Evolutionary conservation across 1,284 basidiomycete species (phyloP), one percentile per base, ranked within the genome.

Genomic region (Apiotrichum gracile): DNA sequence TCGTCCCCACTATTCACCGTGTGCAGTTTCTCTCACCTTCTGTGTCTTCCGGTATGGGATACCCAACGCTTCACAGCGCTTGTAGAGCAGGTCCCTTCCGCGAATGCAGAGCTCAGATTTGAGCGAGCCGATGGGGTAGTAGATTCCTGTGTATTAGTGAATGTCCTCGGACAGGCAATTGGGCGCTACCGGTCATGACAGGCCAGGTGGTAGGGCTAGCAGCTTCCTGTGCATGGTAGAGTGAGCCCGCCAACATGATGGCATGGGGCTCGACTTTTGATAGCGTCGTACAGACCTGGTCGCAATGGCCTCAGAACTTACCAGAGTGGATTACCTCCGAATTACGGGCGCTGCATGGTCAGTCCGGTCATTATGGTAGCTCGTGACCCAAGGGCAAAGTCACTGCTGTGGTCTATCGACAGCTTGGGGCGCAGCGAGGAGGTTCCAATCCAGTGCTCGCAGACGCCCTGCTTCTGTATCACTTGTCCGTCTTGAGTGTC

Each of bases 281-380:
- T n/a, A n/a, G n/a, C n/a, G n/a, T n/a, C n/a, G n/a, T n/a, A n/a
- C n/a, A n/a, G n/a, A n/a, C n/a, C n/a, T n/a, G n/a, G n/a, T n/a
- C n/a, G n/a, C n/a, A n/a, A n/a, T n/a, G n/a, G n/a, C 16, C 26
- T 6, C 5, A 8, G 17, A 2, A 48, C 68, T 51, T 65, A 83
- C 88, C 89, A 57, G 90, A 89, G 75, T 97, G 93, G 40, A 97
- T 87, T 16, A 98, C 94, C 68, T 97, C 94, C 1, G 91, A 94
- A 70, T 97, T 97, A 21, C 94, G 84, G 35, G 91, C 91, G 69
- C 89, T 92, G 55, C 10, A 14, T 8, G 22, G 16, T 55, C 33
- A 37, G 47, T 38, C 16, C 25, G 26, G 37, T 12, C 38, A 13
- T 54, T 10, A 4, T 13, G 16, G 4, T 14, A 10, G 12, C 2